A percentile compares a stretch with the other conserved stretches of the same genome.
Evolutionary conservation across 2,329 filamentous ascomycete genomes (phyloP).

Genomic region (Tolypocladium nubicola): DNA sequence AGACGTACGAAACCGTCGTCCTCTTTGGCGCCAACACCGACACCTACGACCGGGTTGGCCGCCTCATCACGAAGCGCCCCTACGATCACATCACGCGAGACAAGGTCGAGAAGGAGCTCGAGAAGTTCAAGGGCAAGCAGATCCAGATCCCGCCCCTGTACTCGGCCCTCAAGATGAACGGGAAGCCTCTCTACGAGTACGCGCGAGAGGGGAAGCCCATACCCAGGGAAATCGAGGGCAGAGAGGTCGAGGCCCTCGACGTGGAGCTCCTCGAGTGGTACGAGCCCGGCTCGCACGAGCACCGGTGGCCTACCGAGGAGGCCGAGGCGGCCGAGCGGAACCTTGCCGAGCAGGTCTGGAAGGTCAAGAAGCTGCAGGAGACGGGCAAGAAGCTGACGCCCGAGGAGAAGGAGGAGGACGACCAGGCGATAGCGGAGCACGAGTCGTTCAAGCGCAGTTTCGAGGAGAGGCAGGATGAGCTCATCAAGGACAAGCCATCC

Average conservation of each 20-base stretch:
- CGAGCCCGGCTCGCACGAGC: slow-evolving; percentile 70
- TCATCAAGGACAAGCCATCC: slow-evolving; percentile 39
- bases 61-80: slow-evolving; percentile 62
- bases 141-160: slow-evolving; percentile 88
- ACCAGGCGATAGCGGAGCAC: slow-evolving; percentile 42
- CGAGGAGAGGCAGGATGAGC: slow-evolving; percentile 45
- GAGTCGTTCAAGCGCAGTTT: slow-evolving; percentile 48
- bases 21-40: slow-evolving; percentile 90
- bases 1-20: slow-evolving; percentile 83
- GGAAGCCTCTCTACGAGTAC: slow-evolving; percentile 93
- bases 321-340: slow-evolving; percentile 64
- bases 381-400: slow-evolving; percentile 36
- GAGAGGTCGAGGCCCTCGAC: slow-evolving; percentile 67
- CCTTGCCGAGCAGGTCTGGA: slow-evolving; percentile 63
- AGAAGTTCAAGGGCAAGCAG: slow-evolving; percentile 68
- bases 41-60: slow-evolving; percentile 80
- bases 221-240: slow-evolving; percentile 71
- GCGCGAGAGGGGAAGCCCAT: slow-evolving; percentile 81
- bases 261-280: slow-evolving; percentile 78
- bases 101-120: slow-evolving; percentile 66
- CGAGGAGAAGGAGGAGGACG: slow-evolving; percentile 45
- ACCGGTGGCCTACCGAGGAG: slow-evolving; percentile 71
- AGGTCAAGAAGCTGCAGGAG: slow-evolving; percentile 46
- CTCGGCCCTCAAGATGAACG: slow-evolving; percentile 85
- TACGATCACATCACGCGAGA: slow-evolving; percentile 76